phyloP scores from a whole-genome alignment of 352 stramenopile genomes.

The Lagenidium giganteum region DNA sequence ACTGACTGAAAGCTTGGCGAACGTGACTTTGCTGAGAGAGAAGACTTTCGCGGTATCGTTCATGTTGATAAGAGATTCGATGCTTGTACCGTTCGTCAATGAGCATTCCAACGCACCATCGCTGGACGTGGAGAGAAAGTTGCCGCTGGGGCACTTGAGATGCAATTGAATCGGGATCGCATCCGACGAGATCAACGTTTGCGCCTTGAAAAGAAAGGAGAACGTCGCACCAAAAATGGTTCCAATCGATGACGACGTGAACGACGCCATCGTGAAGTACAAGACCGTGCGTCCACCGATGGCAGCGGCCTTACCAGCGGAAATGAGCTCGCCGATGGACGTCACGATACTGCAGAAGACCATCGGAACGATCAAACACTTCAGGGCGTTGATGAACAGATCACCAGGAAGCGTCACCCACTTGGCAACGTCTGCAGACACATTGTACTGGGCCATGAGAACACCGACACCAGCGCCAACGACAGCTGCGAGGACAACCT shows the following conservation, averaged over 20 bases:
- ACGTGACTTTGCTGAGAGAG: constrained; percentile 23
- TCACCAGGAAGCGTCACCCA: constrained; percentile 32
- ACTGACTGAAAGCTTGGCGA: constrained; percentile 35
- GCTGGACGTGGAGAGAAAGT: constrained; percentile 24
- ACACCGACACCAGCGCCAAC: constrained; percentile 23
- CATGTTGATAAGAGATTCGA: constrained; percentile 37
- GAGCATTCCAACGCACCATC: constrained; percentile 39
- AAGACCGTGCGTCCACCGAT: constrained; percentile 28
- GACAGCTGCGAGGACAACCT: constrained; percentile 13
- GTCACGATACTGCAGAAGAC: constrained; percentile 32
- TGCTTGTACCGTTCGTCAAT: constrained; percentile 19
- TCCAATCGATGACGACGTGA: constrained; percentile 24
- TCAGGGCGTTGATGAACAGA: constrained; percentile 38
- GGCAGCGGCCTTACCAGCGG: constrained; percentile 23
- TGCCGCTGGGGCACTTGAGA: constrained; percentile 27
- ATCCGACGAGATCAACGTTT: background rate
- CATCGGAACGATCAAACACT: constrained; percentile 38
- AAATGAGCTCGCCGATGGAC: constrained; percentile 27
- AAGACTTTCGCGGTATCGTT: constrained; percentile 41
- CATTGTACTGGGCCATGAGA: constrained; percentile 18
- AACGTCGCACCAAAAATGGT: constrained; percentile 26
- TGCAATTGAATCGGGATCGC: constrained; percentile 1
- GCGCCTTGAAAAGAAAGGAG: constrained; percentile 17
- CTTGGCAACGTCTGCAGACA: constrained; percentile 6
- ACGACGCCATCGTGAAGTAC: constrained; percentile 21